Percentiles rank a stretch among this genome's conserved stretches.
These are phyloP conservation scores for Salix udensis DNA, from an alignment of 345 rosid species.

Conservation along the genomic window DNA sequence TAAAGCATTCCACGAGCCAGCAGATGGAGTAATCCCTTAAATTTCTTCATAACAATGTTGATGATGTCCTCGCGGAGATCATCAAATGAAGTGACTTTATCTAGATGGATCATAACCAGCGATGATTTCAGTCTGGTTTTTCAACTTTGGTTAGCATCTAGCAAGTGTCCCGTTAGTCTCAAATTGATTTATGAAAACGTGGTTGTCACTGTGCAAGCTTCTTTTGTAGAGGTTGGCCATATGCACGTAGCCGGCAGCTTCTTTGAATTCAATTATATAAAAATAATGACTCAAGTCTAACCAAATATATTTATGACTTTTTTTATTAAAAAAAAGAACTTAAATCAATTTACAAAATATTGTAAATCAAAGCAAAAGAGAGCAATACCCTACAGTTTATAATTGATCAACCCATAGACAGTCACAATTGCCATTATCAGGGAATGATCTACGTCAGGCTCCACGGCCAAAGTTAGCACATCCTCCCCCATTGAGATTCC, in stretches of 20 bases:
- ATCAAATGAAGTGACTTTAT: too few species aligned
- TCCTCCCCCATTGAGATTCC: conserved; percentile 25
- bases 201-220: background rate
- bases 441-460: conserved; percentile 24
- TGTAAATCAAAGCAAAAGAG: background rate
- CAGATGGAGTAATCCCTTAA: too few species aligned
- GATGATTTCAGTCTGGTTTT: background rate
- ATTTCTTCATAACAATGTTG: too few species aligned
- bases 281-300: too few species aligned
- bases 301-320: too few species aligned
- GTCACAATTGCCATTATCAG: conserved; percentile 22
- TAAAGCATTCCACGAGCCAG: too few species aligned
- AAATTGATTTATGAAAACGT: background rate
- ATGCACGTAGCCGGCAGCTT: background rate
- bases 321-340: too few species aligned
- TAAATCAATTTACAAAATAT: too few species aligned
- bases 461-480: conserved; percentile 25
- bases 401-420: conserved; percentile 25
- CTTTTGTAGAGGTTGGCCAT: background rate
- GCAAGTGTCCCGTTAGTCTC: background rate
- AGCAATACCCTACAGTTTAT: conserved; percentile 11
- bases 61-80: too few species aligned
- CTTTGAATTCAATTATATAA: too few species aligned
- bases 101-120: too few species aligned
- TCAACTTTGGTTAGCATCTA: background rate